Evolutionary conservation across 768 basidiomycete species (phyloP), one percentile per base, ranked within the genome.

Genomic region (Termitomyces sp.): DNA sequence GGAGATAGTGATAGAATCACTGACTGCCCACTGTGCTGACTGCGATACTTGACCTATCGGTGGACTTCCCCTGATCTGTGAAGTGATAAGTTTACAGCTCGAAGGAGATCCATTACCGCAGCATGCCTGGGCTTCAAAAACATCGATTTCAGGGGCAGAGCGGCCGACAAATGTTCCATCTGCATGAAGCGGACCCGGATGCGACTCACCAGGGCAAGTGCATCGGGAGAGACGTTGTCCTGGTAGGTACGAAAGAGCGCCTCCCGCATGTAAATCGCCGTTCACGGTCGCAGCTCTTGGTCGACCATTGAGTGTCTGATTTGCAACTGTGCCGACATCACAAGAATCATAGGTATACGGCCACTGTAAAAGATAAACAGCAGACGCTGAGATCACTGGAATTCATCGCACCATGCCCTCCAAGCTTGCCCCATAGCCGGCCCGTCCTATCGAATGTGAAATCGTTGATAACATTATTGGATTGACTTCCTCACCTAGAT

Each of bases 311-410:
- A 83, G 47, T 0, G 92, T 88, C 70, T 98, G 95, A 69, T 98
- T 98, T 8, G 80, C 71, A 18, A 83, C 77, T 0, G 94, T 94
- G n/a, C 96, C 96, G n/a, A 95, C 84, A 68, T 98, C 95, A 64
- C 96, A 97, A 12, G 80, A 73, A 63, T 92, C 88, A 61, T 92
- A 92, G 2, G 85, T 85, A 71, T 91, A 92, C 0, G 90, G 90
- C 90, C 88, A 89, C 86, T 87, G 44, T 51, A 13, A 29, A 51
- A 57, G 52, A 54, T 46, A 60, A 48, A 46, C 32, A 18, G 20
- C 26, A 18, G 22, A 54, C 26, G 14, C n/a, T 12, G 3, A 29
- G 22, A 14, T 42, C 42, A 29, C 20, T 20, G 6, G 51, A 26
- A n/a, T 13, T 53, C 22, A 34, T 65, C 72, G 48, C 64, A 80